Evolutionary conservation across 441 rosid genomes (phyloP), one percentile per base, ranked within the genome.

Genomic region (Breynia disticha): DNA sequence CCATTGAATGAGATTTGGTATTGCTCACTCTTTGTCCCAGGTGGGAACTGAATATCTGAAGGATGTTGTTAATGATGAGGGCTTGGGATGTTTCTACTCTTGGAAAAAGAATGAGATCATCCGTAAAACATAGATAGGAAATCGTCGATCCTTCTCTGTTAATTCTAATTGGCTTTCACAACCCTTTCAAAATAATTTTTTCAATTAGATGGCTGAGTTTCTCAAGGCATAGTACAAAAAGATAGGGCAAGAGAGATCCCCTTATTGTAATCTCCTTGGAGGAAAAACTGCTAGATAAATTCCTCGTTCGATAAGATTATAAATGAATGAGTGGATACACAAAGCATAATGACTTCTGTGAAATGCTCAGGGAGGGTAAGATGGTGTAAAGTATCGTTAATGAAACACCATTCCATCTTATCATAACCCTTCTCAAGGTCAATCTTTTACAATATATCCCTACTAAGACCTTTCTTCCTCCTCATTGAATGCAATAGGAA

Each of bases 401-500:
- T 14, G 13, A 50, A 50, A n/a, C 35, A 2, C 35, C 53, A 50
- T 3, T 37, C 4, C 10, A 50, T 18, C 5, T 37, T 7, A 10
- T 50, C 53, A 20, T 50, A 50, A 22, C 35, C 32, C 32, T 50
- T 50, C 3, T 19, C 35, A 4, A 50, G 22, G n/a, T 50, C 53
- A 2, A 18, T 18, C 16, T 11, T 50, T 11, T 19, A 2, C 5
- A 1, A 11, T 15, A 50, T 50, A 5, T 37, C 6, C 6, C 5
- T n/a, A 12, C 19, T 7, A 11, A 13, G 13, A 1, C 8, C 35
- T 7, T 8, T 50, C 8, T 50, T 20, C 3, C 2, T 12, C 2
- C 35, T 11, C 53, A 50, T 50, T 7, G 53, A 53, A 53, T 53
- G 45, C n/a, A n/a, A n/a, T n/a, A n/a, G n/a, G n/a, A n/a, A n/a